Evolutionary conservation across 768 basidiomycete genomes (phyloP), one percentile per base, ranked within the genome.

Genomic region (Krasilnikovozyma curviuscula): DNA sequence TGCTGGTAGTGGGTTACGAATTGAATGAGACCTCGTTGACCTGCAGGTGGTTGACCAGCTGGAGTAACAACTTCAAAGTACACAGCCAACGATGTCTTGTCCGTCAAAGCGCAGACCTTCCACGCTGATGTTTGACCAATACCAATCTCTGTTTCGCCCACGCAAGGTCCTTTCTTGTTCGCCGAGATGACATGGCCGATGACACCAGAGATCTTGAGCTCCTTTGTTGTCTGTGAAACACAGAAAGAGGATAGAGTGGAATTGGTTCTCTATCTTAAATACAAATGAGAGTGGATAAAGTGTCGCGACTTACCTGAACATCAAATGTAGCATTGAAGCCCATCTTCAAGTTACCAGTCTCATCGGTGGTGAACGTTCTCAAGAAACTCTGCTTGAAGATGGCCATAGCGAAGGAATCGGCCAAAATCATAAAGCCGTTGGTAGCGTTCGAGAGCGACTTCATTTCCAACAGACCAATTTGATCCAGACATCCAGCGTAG

Each of bases 371-470:
- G 65, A 98, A 86, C 34, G 91, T 69, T 34, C 88, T 76, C 34
- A 93, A 72, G 77, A 93, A 95, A 58, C 80, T 83, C 65, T 95
- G 91, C 69, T 97, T 97, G 76, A 97, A 97, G 62, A 97, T 93
- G 23, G 86, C 86, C 9, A 91, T 97, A 10, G 83, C 78, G 64
- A 97, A 98, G 0, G 88, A 89, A 61, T 98, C 93, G 32, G 91
- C 86, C 30, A 97, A 72, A 23, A 97, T 83, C 56, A 97, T 89
- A 54, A 81, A 80, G 50, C 93, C 93, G 60, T 95, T 97, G 39
- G 93, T 98, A 18, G 81, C 86, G 64, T 91, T 97, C 37, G 86
- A 75, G 48, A 97, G 67, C 0, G 82, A 80, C 63, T 88, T 93
- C 93, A 98, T 98, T 68, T 98, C 93, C 46, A 89, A 70, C 38